Base-by-base conservation (phyloP, 1,284 basidiomycete species). In the Marasmius tenuissimus region DNA sequence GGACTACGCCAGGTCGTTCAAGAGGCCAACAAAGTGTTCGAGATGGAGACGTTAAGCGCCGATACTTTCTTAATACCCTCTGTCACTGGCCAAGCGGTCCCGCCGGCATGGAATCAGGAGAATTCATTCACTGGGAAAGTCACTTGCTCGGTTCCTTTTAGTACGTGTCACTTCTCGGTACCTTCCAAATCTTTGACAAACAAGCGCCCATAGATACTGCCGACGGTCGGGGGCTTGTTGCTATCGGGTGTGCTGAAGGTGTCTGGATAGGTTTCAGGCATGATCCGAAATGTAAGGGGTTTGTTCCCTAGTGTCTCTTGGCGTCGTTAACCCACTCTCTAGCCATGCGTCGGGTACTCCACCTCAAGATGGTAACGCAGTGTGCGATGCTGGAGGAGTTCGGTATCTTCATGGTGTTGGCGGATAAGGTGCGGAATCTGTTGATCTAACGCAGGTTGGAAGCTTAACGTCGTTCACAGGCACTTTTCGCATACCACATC, bases 231-330 rank as follows among this genome's bases (percentile, higher is more conserved):
- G 85, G 86, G 2, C 81, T 98, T 16, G 90, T 98, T 18, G 95
- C 96, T 0, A 89, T 98, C 66, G 96, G 96, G 20, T 97, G 96
- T 73, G 89, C 93, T 0, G 94, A 98, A 70, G 97, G 97, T 40
- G 93, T 98, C 1, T 98, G 95, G 94, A 97, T 98, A 66, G 97
- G 96, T 0, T 89, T 97, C 74, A 85, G 93, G 37, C 91, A 93
- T 68, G 91, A 97, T 71, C 89, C 95, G 0, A 78, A 82, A 72
- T 96, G 91, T 92, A 72, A 71, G 90, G 70, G 8, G 3, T 37
- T n/a, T 14, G 35, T 54, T 12, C 12, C 35, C 4, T 51, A 11
- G 10, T 16, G 20, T 2, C 50, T 51, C 42, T 10, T 14, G 38
- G 16, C 20, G 34, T 34, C 38, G 34, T 27, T 51, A 14, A 51